Evolutionary conservation across 2,329 filamentous ascomycete genomes (phyloP), one percentile per base, ranked within the genome.

Genomic region (Paracoccidioides lutzii): DNA sequence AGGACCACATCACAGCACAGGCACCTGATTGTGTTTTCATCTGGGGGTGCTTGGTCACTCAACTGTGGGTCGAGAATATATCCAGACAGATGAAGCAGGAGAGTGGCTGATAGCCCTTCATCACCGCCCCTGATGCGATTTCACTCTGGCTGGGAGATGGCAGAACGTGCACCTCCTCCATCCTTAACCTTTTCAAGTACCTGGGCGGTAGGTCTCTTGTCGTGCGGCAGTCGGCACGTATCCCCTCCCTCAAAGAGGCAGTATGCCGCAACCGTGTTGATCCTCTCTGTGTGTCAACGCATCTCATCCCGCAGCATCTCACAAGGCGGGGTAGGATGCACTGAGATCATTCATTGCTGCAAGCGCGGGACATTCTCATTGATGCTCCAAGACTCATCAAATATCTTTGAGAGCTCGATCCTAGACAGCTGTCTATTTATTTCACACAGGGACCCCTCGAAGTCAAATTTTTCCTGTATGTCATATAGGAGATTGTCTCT

Each of bases 251-350:
- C 52, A 42, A 62, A 62, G 35, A 56, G 53, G 58, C 54, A 62
- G 57, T 66, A 66, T 53, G 57, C 54, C 60, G 60, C 58, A 51
- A 65, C 63, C 40, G 57, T 55, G 61, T 67, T 53, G 50, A 68
- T 67, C 49, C 63, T 60, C 49, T 60, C 58, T 32, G 63, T 67
- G 43, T 59, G 59, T 32, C 59, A 54, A 55, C 8, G 54, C 53
- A 62, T 57, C 55, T 64, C 61, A 44, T 64, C 57, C 54, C 63
- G 58, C 32, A 64, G 37, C 30, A 58, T 65, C 42, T 57, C 60
- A 7, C 61, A 58, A 35, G 57, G 63, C 38, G 67, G 59, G 33
- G 61, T 65, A 33, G 66, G 60, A 33, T 67, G 54, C 40, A 58
- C 62, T 55, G 64, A 58, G n/a, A 59, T 61, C 44, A 66, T 62